Conservation (phyloP, 352 stramenopile genomes). For the Elongisporangium prolatum region DNA sequence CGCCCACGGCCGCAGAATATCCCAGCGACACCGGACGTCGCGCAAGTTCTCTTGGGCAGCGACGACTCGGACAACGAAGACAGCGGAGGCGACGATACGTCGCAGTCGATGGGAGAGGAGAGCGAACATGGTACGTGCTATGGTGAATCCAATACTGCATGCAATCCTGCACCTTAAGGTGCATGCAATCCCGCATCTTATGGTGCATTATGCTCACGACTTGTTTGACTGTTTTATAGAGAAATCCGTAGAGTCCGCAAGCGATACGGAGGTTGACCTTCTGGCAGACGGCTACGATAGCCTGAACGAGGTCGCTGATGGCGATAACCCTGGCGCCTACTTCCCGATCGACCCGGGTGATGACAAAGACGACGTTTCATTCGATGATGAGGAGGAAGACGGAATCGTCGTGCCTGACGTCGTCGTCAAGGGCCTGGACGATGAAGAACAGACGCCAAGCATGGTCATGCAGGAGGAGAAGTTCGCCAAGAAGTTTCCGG, state of each 20-base stretch:
- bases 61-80: not conserved
- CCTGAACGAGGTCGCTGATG: conserved; percentile 4
- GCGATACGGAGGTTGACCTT: not conserved
- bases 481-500: conserved; percentile 8
- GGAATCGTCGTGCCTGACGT: not conserved
- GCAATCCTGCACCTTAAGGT: conserved; percentile 3
- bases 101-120: not conserved
- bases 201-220: conserved; percentile 5
- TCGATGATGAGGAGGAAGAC: not conserved
- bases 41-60: too few relatives aligned
- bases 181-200: conserved; percentile 7
- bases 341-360: conserved; percentile 9
- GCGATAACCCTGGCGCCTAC: not conserved
- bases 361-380: conserved; percentile 5
- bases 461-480: conserved; percentile 5
- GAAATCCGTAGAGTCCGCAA: conserved; percentile 1
- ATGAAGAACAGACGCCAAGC: conserved; percentile 2
- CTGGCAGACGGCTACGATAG: conserved; percentile 2
- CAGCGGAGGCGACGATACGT: not conserved
- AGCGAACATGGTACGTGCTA: conserved; percentile 2
- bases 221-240: conserved; percentile 1
- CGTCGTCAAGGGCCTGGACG: not conserved
- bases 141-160: conserved; percentile 1
- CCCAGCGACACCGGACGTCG: too few relatives aligned
- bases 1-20: too few relatives aligned